These are phyloP conservation scores for Kodamaea suecica DNA, from an alignment of 1,139 yeast species.

Conservation along the genomic window DNA sequence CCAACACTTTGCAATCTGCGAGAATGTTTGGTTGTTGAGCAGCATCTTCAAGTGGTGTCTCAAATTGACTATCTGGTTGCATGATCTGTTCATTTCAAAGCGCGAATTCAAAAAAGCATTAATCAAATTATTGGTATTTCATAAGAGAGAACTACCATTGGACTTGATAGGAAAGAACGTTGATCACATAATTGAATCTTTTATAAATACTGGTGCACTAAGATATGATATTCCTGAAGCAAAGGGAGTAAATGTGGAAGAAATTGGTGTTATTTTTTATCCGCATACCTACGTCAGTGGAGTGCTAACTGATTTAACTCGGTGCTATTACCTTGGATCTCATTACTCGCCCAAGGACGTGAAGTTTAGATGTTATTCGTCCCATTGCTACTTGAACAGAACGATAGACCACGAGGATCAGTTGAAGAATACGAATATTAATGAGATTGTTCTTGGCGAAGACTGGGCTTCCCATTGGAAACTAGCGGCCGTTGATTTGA, in stretches of 20 bases:
- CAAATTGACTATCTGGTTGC: conserved; percentile 48
- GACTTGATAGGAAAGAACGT: conserved; percentile 58
- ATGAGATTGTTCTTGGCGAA: conserved; percentile 38
- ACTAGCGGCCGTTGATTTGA: conserved; percentile 54
- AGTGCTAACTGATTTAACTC: conserved; percentile 36
- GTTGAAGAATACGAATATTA: conserved; percentile 34
- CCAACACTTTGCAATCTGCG: conserved; percentile 43
- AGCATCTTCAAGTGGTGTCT: conserved; percentile 51
- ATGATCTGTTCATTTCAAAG: conserved; percentile 48
- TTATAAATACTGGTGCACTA: conserved; percentile 47
- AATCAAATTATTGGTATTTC: conserved; percentile 49
- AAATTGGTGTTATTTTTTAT: conserved; percentile 25
- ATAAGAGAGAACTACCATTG: conserved; percentile 49
- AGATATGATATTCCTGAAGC: conserved; percentile 19
- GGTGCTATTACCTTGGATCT: conserved; percentile 35
- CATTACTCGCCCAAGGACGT: conserved; percentile 20
- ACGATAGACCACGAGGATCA: conserved; percentile 33
- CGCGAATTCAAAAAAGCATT: conserved; percentile 52
- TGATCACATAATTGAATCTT: conserved; percentile 47
- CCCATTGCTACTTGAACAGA: conserved; percentile 36
- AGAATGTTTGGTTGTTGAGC: conserved; percentile 36
- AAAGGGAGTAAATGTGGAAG: conserved; percentile 15
- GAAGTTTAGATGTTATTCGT: conserved; percentile 36
- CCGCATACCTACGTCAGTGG: conserved; percentile 29
- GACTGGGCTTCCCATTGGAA: conserved; percentile 83